phyloP scores from a whole-genome alignment of 2,329 filamentous ascomycete species.

The Fusarium siculi region DNA sequence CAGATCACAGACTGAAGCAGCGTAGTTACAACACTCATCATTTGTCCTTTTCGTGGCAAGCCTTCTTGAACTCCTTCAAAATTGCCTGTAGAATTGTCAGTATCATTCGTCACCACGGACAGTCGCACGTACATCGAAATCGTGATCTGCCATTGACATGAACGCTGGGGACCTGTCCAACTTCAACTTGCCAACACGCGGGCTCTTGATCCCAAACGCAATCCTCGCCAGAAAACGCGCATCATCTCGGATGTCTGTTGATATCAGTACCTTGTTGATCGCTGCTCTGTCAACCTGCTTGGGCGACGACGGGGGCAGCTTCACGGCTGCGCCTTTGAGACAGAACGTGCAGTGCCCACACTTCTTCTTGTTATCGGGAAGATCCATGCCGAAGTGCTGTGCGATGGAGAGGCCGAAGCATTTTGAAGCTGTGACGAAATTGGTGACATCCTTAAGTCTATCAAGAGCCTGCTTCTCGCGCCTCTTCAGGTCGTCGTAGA shows the following conservation, averaged over 20 bases:
- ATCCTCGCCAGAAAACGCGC: conserved; percentile 67
- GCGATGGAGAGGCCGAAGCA: conserved; percentile 66
- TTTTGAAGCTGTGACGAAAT: conserved; percentile 61
- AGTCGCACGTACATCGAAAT: conserved; percentile 56
- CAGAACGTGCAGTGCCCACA: conserved; percentile 67
- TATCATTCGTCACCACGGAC: background rate
- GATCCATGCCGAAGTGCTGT: conserved; percentile 66
- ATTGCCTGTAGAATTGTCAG: conserved; percentile 27
- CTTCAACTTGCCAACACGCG: conserved; percentile 61
- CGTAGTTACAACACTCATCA: background rate
- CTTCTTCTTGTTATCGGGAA: conserved; percentile 54
- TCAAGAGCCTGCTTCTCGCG: conserved; percentile 64
- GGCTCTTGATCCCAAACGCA: conserved; percentile 71
- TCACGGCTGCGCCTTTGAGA: conserved; percentile 46
- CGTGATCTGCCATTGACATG: conserved; percentile 64
- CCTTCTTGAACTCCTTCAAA: conserved; percentile 38
- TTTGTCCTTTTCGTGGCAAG: conserved; percentile 25
- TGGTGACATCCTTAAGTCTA: conserved; percentile 60
- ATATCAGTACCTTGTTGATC: conserved; percentile 57
- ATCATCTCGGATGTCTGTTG: conserved; percentile 63
- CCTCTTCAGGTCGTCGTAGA: conserved; percentile 61
- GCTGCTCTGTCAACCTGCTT: conserved; percentile 52
- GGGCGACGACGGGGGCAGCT: conserved; percentile 52
- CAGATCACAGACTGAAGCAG: background rate
- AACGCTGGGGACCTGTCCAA: conserved; percentile 59